phyloP scores from a whole-genome alignment of 2,329 filamentous ascomycete genomes.

The Phialophora verrucosa region DNA sequence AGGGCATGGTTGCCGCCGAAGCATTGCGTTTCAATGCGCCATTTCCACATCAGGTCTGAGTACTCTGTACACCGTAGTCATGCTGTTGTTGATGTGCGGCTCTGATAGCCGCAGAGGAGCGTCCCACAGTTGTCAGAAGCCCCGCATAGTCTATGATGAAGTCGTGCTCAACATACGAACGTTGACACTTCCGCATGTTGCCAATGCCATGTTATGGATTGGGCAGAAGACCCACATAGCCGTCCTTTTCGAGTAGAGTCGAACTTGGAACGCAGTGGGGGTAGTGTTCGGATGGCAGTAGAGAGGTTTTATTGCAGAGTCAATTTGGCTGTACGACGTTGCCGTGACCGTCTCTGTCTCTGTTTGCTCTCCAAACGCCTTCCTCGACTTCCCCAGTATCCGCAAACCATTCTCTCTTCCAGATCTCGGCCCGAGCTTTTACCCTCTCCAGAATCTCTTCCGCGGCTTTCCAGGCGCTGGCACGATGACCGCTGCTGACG shows the following conservation, averaged over 20 bases:
- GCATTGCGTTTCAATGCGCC: neutral
- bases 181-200: neutral
- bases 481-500: constrained; percentile 80
- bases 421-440: constrained; percentile 84
- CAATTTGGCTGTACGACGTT: constrained; percentile 22
- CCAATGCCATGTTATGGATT: neutral
- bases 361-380: constrained; percentile 40
- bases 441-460: constrained; percentile 88
- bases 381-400: constrained; percentile 37
- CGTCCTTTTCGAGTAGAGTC: neutral
- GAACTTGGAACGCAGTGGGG: neutral
- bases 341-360: constrained; percentile 34
- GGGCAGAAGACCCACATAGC: neutral
- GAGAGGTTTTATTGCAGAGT: neutral
- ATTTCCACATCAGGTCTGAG: neutral
- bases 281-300: neutral
- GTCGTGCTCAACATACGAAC: neutral
- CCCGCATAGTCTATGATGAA: neutral
- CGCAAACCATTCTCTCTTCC: constrained; percentile 49
- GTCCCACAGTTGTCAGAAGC: neutral
- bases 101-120: neutral
- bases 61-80: neutral
- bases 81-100: neutral
- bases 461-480: constrained; percentile 83
- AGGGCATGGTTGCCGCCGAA: neutral